Evolutionary conservation across 78 protist genomes (phyloP), one percentile per base, ranked within the genome.

Genomic region (Ministeria vibrans): DNA sequence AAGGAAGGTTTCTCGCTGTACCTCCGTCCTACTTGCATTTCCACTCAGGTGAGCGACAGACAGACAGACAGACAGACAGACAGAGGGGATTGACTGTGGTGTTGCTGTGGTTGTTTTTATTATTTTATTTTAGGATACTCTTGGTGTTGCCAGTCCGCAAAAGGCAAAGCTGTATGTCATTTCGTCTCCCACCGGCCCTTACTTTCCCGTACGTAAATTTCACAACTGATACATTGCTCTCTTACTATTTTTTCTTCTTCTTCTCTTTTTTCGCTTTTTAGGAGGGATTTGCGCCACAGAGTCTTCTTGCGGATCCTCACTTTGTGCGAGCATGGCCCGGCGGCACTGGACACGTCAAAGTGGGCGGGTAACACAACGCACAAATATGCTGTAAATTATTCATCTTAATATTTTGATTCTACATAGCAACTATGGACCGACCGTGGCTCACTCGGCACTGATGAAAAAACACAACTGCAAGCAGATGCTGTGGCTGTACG

Each of bases 131-230:
- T 44, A 82, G 75, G 74, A n/a, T 34, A n/a, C 79, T 3, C 92
- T 95, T 42, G 95, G 96, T 23, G 92, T 95, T 42, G 89, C 70
- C 23, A 75, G 87, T 25, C 32, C 93, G 9, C 0, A 6, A 7
- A 5, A 20, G 20, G 85, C 91, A 27, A 23, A 63, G 43, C 69
- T 92, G 49, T 93, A 66, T 80, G 74, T 83, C 43, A 94, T 98
- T 78, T 46, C 66, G 20, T 91, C 95, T 39, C 99, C 99, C 39
- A 96, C 91, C 34, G 99, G 99, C 27, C 99, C 99, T 30, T 98
- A 98, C 88, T 98, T 88, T n/a, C n/a, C n/a, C n/a, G n/a, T n/a
- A n/a, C n/a, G n/a, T n/a, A n/a, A n/a, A n/a, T n/a, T n/a, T n/a
- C n/a, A n/a, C n/a, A n/a, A n/a, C n/a, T n/a, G n/a, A n/a, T n/a